Evolutionary conservation across 176 grass and related monocot genomes (phyloP), one percentile per base, ranked within the genome.

Genomic region (Sorghum bicolor): DNA sequence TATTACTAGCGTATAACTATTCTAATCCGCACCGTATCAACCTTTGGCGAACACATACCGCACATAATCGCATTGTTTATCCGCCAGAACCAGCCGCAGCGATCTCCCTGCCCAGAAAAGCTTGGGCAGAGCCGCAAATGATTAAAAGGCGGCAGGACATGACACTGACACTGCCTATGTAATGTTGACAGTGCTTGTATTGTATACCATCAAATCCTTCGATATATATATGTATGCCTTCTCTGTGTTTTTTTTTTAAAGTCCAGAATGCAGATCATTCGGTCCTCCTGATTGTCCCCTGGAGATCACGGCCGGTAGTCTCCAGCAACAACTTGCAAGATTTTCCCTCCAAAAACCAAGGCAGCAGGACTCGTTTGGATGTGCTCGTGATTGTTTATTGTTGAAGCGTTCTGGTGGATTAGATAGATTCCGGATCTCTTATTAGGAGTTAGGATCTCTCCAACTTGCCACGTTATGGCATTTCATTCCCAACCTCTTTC

Each of bases 41-140:
- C 73, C 47, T 83, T 83, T 48, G 83, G 36, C n/a, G 67, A 39
- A 67, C 88, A 86, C 83, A 77, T 11, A 78, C 65, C 64, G 70
- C 78, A 57, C 88, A 78, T 7, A 57, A 74, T 82, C 79, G 6
- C 67, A 11, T 86, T 67, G 20, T 86, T 83, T 86, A 90, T 31
- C 25, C 2, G 28, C n/a, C 83, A 25, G 16, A 22, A 78, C 66
- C 79, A 2, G 44, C 15, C 19, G 70, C 72, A 1, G 63, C 70
- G 66, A 90, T 90, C 73, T 90, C 45, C 58, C 43, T 86, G 79
- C 73, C 17, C 22, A 86, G 4, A 34, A 86, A 86, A 73, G 73
- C 25, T 20, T 19, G 66, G 57, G 65, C 73, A 78, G 26, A 12
- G 65, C 83, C 5, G 20, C 78, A 66, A 47, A 61, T 28, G 15